Evolutionary conservation across 2,329 filamentous ascomycete genomes (phyloP).

Genomic region (Fusarium verticillioides): DNA sequence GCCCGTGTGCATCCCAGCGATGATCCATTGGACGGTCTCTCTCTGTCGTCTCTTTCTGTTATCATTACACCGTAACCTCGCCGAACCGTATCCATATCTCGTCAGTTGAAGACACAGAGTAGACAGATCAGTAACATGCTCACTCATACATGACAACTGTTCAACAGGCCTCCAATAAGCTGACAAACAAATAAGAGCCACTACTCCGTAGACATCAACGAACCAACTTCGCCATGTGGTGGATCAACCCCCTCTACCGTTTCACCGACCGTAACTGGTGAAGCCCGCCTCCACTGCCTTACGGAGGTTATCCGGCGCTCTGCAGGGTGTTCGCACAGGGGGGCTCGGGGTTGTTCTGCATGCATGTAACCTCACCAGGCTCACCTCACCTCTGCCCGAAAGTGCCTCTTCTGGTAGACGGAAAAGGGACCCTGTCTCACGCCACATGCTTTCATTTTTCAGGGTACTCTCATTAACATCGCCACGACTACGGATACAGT

Average conservation of each 20-base stretch:
- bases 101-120: too few species aligned
- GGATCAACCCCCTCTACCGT: conserved; percentile 19
- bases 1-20: conserved; percentile 1
- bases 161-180: not conserved
- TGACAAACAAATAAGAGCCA: not conserved
- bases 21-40: not conserved
- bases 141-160: conserved; percentile 9
- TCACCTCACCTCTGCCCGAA: not conserved
- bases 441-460: not conserved
- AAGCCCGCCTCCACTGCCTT: not conserved
- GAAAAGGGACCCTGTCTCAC: not conserved
- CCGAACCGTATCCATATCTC: not conserved
- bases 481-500: not conserved
- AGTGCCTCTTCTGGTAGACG: not conserved
- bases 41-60: not conserved
- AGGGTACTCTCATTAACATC: not conserved
- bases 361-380: conserved; percentile 4
- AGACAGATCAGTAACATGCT: not conserved
- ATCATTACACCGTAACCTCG: not conserved
- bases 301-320: conserved; percentile 30
- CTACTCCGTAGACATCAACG: too few species aligned
- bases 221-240: not conserved
- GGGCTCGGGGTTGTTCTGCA: not conserved
- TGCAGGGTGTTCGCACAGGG: conserved; percentile 22
- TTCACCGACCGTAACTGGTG: conserved; percentile 24